Evolutionary conservation across 139 green algal species (phyloP).

Genomic region (Coelastrella sp.): DNA sequence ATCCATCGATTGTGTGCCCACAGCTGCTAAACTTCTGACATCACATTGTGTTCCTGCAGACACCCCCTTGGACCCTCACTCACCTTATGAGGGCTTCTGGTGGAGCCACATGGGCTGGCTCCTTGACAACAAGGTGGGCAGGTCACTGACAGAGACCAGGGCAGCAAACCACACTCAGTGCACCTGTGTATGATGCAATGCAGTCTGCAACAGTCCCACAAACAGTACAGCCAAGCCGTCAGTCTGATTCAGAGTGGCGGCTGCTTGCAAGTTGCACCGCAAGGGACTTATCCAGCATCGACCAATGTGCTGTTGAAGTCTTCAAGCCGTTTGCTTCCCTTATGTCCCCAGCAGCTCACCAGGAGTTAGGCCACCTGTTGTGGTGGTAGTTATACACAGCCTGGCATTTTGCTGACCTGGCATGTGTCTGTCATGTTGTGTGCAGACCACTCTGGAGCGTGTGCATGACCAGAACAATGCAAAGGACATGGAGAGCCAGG

Average conservation of each 20-base stretch:
- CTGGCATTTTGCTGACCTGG: too few relatives aligned
- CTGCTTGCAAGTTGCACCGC: too few relatives aligned
- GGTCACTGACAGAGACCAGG: background rate
- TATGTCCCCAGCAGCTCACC: too few relatives aligned
- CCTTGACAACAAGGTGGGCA: slow-evolving; percentile 90
- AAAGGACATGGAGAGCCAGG: slow-evolving; percentile 74
- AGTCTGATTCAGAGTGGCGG: too few relatives aligned
- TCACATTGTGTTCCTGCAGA: slow-evolving; percentile 64
- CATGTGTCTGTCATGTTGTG: background rate
- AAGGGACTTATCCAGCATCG: too few relatives aligned
- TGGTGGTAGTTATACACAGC: too few relatives aligned
- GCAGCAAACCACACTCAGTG: background rate
- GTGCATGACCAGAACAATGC: slow-evolving; percentile 88
- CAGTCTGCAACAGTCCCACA: too few relatives aligned
- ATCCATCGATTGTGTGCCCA: slow-evolving; percentile 69
- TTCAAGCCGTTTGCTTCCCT: too few relatives aligned
- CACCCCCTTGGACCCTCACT: slow-evolving; percentile 98
- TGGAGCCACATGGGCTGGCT: slow-evolving; percentile 98
- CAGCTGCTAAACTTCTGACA: slow-evolving; percentile 97
- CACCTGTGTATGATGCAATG: too few relatives aligned
- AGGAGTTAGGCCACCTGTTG: too few relatives aligned
- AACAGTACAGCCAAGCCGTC: too few relatives aligned
- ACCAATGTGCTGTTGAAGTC: too few relatives aligned
- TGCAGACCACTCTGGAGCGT: slow-evolving; percentile 79
- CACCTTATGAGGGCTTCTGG: slow-evolving; percentile 98